Base-by-base conservation (phyloP, 169 alveolate species). In the Plasmodium adleri region DNA sequence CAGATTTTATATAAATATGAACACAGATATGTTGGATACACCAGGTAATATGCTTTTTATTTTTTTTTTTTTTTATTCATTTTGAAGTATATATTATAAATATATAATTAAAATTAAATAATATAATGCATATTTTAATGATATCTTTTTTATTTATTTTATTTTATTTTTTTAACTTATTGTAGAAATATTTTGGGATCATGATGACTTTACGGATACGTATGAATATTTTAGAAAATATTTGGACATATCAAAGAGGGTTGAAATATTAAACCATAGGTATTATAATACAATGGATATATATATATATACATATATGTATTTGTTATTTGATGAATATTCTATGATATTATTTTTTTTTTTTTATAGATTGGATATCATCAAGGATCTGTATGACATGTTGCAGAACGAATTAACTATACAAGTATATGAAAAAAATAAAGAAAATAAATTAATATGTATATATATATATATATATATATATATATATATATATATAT, bases 331-430 rank as follows among this genome's bases (percentile, higher is more conserved):
- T 58, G 74, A n/a, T 28, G 47, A 20, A 39, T 39, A 5, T 39
- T 4, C 47, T 39, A 47, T 22, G 10, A 2, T 32, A 49, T 10
- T 24, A 8, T 28, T 12, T 83, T 24, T 62, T 4, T 13, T 12
- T 39, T 71, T 15, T 26, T 59, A 59, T 72, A 92, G 96, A 45
- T 56, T 95, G 20, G 97, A 95, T 59, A 94, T 95, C 28, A 93
- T 95, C 24, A 95, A 95, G 78, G 97, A 95, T 75, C 93, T 95
- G 52, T 95, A 95, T 60, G 97, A 95, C 47, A 95, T 95, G 97
- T 88, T 95, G 80, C 95, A 95, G 71, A 83, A 94, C 58, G 97
- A 95, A 56, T 73, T 95, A 39, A 91, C 97, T 9, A 88, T 92
- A 20, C 96, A 93, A 92, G 96, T 88, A 62, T 20, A 78, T 8